A percentile compares a stretch with the other conserved stretches of the same genome.
phyloP scores from a whole-genome alignment of 148 eudicot genomes.

The Cornus kousa region DNA sequence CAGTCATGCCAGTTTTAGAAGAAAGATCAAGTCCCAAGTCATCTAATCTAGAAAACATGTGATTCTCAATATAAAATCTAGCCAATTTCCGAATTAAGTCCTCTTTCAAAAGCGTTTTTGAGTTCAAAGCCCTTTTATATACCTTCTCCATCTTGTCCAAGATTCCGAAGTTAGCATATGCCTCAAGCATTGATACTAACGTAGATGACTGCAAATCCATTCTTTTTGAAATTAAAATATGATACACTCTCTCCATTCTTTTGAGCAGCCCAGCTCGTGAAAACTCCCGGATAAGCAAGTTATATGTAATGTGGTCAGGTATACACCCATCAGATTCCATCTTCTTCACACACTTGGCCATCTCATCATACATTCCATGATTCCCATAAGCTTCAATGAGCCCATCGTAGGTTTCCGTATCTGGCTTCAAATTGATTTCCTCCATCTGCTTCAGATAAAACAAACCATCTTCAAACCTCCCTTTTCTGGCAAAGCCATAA shows the following conservation, averaged over 20 bases:
- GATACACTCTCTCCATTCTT: conserved; percentile 42
- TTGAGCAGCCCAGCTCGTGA: conserved; percentile 34
- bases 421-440: conserved; percentile 24
- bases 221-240: conserved; percentile 25
- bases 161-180: conserved; percentile 37
- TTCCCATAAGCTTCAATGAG: conserved; percentile 38
- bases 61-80: conserved; percentile 34
- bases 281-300: conserved; percentile 39
- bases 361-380: conserved; percentile 42
- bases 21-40: conserved; percentile 34
- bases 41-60: conserved; percentile 40
- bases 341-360: conserved; percentile 33
- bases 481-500: conserved; percentile 31
- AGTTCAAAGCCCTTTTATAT: conserved; percentile 24
- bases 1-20: conserved; percentile 28
- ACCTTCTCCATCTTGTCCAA: conserved; percentile 42
- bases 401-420: conserved; percentile 36
- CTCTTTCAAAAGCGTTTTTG: conserved; percentile 25
- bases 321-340: conserved; percentile 33
- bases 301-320: conserved; percentile 38
- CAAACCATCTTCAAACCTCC: conserved; percentile 38
- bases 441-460: conserved; percentile 42
- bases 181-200: conserved; percentile 43
- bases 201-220: conserved; percentile 37
- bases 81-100: conserved; percentile 39